A percentile compares a stretch with the other conserved stretches of the same genome.
Conservation (phyloP, 176 grass and related monocot species). For the Eremochloa ophiuroides region DNA sequence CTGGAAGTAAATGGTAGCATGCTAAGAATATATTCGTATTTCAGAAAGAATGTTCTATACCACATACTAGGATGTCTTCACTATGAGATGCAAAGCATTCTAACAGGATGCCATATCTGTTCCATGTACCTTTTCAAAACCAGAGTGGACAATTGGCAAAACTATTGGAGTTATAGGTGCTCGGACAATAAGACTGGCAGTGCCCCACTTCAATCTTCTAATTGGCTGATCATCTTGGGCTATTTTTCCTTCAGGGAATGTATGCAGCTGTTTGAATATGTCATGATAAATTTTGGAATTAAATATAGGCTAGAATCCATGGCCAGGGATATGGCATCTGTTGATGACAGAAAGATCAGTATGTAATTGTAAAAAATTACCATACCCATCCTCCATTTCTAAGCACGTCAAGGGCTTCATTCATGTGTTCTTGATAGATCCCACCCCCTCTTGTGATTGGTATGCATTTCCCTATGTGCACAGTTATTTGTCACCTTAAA, state of each 20-base stretch:
- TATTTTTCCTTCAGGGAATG: constrained; percentile 98
- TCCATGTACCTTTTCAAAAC: constrained; percentile 83
- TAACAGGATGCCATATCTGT: background rate
- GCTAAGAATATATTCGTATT: background rate
- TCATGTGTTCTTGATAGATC: constrained; percentile 95
- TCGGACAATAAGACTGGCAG: constrained; percentile 82
- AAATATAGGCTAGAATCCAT: constrained; percentile 16
- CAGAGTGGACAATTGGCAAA: constrained; percentile 79
- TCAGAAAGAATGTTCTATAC: too few relatives aligned
- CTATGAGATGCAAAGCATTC: too few relatives aligned
- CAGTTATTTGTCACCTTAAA: background rate
- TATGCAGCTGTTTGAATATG: constrained; percentile 83
- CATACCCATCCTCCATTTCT: constrained; percentile 71
- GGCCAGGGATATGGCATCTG: background rate
- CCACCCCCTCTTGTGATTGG: constrained; percentile 79
- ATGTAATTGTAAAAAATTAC: background rate
- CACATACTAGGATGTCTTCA: background rate
- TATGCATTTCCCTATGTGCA: constrained; percentile 77
- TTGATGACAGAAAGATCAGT: background rate
- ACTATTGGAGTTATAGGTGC: constrained; percentile 81
- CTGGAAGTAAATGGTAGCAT: constrained; percentile 33
- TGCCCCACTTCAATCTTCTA: constrained; percentile 86
- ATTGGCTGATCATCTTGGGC: constrained; percentile 58
- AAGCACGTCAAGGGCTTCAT: constrained; percentile 83
- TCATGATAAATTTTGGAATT: constrained; percentile 31